These are phyloP conservation scores for Polyplosphaeria fusca DNA, from an alignment of 495 filamentous ascomycete species.

Conservation along the genomic window DNA sequence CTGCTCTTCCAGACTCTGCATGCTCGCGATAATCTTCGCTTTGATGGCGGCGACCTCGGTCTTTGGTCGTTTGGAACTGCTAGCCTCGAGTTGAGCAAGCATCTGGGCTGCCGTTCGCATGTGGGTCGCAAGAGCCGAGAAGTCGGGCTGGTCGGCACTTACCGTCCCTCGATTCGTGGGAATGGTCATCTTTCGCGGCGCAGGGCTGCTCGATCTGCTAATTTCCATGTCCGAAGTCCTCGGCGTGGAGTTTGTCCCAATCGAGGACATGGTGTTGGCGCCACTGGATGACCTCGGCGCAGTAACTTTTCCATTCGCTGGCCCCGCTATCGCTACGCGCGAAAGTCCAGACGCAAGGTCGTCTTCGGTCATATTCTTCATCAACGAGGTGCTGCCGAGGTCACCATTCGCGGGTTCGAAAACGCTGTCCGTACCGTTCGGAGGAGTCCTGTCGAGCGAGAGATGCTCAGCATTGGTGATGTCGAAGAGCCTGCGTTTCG, in stretches of 20 bases:
- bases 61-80: constrained; percentile 65
- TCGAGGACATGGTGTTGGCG: constrained; percentile 48
- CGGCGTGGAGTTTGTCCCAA: constrained; percentile 54
- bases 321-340: constrained; percentile 6
- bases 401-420: constrained; percentile 72
- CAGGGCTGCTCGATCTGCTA: constrained; percentile 61
- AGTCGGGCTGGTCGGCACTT: constrained; percentile 58
- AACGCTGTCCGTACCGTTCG: constrained; percentile 62
- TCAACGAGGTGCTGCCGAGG: constrained; percentile 63
- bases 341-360: constrained; percentile 31
- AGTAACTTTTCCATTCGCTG: constrained; percentile 10
- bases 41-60: constrained; percentile 72
- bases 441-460: constrained; percentile 39
- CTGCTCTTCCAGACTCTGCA: constrained; percentile 78
- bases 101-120: constrained; percentile 78
- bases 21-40: constrained; percentile 75
- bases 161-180: constrained; percentile 33
- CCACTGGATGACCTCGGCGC: constrained; percentile 56
- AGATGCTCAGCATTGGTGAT: constrained; percentile 52
- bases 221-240: constrained; percentile 56
- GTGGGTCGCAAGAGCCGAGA: constrained; percentile 71
- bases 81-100: constrained; percentile 71
- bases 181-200: constrained; percentile 52
- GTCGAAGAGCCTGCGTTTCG: constrained; percentile 64
- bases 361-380: constrained; percentile 50